Evolutionary conservation across 2,329 filamentous ascomycete species (phyloP), one percentile per base, ranked within the genome.

Genomic region (Ilyonectria robusta): DNA sequence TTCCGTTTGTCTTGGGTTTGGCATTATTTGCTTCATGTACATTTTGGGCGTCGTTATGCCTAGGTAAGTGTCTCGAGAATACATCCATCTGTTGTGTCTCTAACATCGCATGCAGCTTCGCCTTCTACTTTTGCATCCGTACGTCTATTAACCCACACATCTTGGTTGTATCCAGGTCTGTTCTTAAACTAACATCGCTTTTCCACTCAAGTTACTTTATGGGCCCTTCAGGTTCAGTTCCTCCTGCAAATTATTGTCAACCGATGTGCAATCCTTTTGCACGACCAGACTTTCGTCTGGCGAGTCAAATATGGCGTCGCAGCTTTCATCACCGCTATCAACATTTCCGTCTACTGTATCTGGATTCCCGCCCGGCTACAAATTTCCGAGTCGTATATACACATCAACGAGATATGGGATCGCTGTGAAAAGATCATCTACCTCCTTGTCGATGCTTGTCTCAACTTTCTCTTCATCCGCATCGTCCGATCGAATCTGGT

Each of bases 381-480:
- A 23, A 23, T 23, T 23, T 23, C 21, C 21, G 21, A 23, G 21
- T 23, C 21, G 21, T 23, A 23, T 23, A 23, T 23, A 23, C 21
- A 23, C 21, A 23, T 23, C 21, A 86, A 86, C 68, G 69, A 80
- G 0, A 71, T 84, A n/a, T 86, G 84, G 84, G 84, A 86, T 59
- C 82, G 84, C 10, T 78, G 81, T 50, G 83, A 84, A 55, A 86
- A 86, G 67, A 77, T 79, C 7, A 77, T 86, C 2, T 84, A 84
- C 57, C 73, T 84, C 1, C 47, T 84, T 13, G 78, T 85, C 2
- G 84, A 86, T 61, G 82, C 78, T 2, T 69, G 67, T 0, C 76
- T 86, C 15, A 86, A 86, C 63, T 77, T 78, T 56, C 83, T 84
- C 64, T 86, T 86, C 70, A 78, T 76, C 71, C 67, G 69, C n/a